A percentile compares a stretch with the other conserved stretches of the same genome.
Evolutionary conservation across 2,329 filamentous ascomycete species (phyloP).

Genomic region (Aspergillus neotritici): DNA sequence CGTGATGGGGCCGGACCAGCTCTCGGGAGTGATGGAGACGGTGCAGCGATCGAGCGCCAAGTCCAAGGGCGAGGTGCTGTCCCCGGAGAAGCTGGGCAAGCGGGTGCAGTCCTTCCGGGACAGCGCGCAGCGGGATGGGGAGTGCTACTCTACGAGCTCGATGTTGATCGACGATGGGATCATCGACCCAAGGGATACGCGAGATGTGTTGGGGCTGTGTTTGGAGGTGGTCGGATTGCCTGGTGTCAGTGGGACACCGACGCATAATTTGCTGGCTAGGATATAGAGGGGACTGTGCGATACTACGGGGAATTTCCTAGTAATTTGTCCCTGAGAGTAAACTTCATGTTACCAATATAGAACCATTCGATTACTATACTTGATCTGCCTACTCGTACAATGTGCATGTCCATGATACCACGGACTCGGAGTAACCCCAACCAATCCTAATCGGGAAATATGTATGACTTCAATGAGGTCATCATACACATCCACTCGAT

Average conservation of each 20-base stretch:
- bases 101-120: constrained; percentile 22
- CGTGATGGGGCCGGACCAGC: constrained; percentile 40
- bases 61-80: constrained; percentile 18
- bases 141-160: constrained; percentile 31
- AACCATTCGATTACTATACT: too few relatives aligned
- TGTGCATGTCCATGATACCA: too few relatives aligned
- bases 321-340: too few relatives aligned
- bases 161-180: constrained; percentile 34
- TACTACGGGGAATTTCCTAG: too few relatives aligned
- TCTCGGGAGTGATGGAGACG: constrained; percentile 37
- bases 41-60: constrained; percentile 25
- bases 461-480: too few relatives aligned
- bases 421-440: too few relatives aligned
- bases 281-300: background rate
- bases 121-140: constrained; percentile 27
- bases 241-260: constrained; percentile 20
- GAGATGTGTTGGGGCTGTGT: constrained; percentile 35
- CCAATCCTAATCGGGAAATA: too few relatives aligned
- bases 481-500: too few relatives aligned
- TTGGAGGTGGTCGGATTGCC: constrained; percentile 28
- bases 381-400: too few relatives aligned
- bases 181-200: constrained; percentile 36
- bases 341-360: too few relatives aligned
- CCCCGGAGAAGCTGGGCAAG: constrained; percentile 21
- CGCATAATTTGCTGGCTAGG: constrained; percentile 23